Percentiles rank a stretch among this genome's conserved stretches.
Conservation (phyloP, 2,329 filamentous ascomycete genomes). For the Hypoxylon sp. region DNA sequence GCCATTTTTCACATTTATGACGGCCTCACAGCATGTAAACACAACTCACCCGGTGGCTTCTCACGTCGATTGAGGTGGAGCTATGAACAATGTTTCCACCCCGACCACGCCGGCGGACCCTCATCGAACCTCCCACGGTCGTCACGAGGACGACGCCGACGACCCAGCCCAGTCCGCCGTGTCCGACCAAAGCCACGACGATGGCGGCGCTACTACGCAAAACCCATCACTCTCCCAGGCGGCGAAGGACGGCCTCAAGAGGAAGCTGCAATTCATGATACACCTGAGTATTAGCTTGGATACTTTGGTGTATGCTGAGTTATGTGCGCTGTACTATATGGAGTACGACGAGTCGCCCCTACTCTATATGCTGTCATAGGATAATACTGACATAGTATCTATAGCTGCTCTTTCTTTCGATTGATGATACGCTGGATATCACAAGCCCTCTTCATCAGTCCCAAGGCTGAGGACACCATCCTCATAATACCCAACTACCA, state of each 20-base stretch:
- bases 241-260: conserved; percentile 60
- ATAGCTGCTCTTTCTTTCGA: conserved; percentile 75
- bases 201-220: conserved; percentile 35
- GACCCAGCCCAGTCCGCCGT: conserved; percentile 33
- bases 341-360: conserved; percentile 65
- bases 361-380: background rate
- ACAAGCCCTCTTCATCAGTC: conserved; percentile 75
- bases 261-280: conserved; percentile 73
- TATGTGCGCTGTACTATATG: conserved; percentile 78
- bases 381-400: conserved; percentile 14
- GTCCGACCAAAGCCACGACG: conserved; percentile 39
- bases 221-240: conserved; percentile 50
- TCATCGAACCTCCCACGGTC: conserved; percentile 48
- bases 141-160: conserved; percentile 46
- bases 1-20: conserved; percentile 42
- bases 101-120: conserved; percentile 59
- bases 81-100: conserved; percentile 63
- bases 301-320: conserved; percentile 73
- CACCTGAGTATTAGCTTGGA: conserved; percentile 74
- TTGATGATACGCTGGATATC: conserved; percentile 71
- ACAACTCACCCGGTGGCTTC: conserved; percentile 49
- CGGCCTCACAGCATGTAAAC: conserved; percentile 55
- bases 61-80: conserved; percentile 59
- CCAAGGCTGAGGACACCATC: conserved; percentile 70
- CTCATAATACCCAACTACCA: conserved; percentile 71